A percentile compares a stretch with the other conserved stretches of the same genome.
Conservation (phyloP, 2,329 filamentous ascomycete species). For the Phyllosticta citribraziliensis region DNA sequence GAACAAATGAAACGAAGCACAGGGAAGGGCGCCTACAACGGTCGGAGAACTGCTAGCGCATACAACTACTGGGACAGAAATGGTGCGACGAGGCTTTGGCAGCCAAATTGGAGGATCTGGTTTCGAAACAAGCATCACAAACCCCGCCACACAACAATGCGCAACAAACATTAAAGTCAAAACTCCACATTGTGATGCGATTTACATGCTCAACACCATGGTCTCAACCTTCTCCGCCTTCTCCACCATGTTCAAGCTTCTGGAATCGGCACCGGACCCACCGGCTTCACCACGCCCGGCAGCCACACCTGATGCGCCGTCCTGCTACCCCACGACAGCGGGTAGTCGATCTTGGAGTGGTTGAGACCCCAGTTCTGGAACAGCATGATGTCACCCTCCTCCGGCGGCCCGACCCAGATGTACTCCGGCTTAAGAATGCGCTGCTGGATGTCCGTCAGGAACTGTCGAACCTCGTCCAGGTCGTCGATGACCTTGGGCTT, state of each 20-base stretch:
- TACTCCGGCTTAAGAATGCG: conserved; percentile 35
- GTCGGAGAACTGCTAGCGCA: no score
- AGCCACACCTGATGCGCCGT: conserved; percentile 41
- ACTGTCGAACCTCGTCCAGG: conserved; percentile 27
- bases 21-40: no score
- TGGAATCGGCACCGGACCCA: conserved; percentile 18
- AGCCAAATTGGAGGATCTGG: no score
- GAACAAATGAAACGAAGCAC: no score
- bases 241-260: not conserved
- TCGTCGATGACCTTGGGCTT: conserved; percentile 29
- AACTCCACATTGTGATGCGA: not conserved
- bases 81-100: no score
- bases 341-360: conserved; percentile 38
- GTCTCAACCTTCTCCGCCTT: not conserved
- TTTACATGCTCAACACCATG: not conserved
- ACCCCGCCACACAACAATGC: no score
- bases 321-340: conserved; percentile 27
- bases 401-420: conserved; percentile 29
- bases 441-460: conserved; percentile 29
- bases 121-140: no score
- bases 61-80: no score
- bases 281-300: conserved; percentile 23
- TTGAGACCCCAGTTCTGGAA: conserved; percentile 15
- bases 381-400: conserved; percentile 34
- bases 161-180: no score